Evolutionary conservation across 306 rosid species (phyloP), one percentile per base, ranked within the genome.

Genomic region (Lithocarpus polystachyus): DNA sequence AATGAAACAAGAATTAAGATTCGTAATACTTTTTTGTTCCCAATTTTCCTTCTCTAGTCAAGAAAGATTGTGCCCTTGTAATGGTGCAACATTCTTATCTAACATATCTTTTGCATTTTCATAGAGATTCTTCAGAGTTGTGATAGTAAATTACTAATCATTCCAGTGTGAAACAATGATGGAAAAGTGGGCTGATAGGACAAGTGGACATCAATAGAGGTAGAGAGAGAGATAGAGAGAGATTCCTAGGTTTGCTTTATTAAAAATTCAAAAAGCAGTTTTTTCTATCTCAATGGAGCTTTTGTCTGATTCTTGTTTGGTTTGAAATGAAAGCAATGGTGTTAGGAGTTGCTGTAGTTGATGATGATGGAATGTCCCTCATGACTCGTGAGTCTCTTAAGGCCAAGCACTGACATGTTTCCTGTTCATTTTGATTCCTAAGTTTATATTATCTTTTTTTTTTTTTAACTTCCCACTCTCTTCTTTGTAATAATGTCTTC

Each of bases 81-180:
- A 75, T 72, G 67, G 75, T 60, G 28, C 23, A 8, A 68, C 61
- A 51, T 20, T 78, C 11, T 71, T 73, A 35, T 59, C 51, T 61
- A 10, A 8, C 20, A 67, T 24, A 61, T 19, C 17, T 76, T 70
- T 57, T 45, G 75, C 70, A 68, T 59, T 79, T 77, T 80, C 54
- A 37, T 43, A 29, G 51, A 75, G 88, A 85, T 85, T 88, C 84
- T 69, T 74, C 45, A 55, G 77, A 77, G 79, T 79, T 70, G 75
- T 57, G 86, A 84, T 89, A 85, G 80, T 82, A 82, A 80, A 89
- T 78, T 77, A 68, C 71, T 59, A 72, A 84, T 82, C 78, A 81
- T 82, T 80, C 68, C 40, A 23, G 75, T 80, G 83, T 57, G 77
- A 73, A 85, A 75, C 85, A 84, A 84, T 84, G 86, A 89, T 89